Evolutionary conservation across 192 early-diverging fungal genomes (phyloP).

Genomic region (Coemansia sp.): DNA sequence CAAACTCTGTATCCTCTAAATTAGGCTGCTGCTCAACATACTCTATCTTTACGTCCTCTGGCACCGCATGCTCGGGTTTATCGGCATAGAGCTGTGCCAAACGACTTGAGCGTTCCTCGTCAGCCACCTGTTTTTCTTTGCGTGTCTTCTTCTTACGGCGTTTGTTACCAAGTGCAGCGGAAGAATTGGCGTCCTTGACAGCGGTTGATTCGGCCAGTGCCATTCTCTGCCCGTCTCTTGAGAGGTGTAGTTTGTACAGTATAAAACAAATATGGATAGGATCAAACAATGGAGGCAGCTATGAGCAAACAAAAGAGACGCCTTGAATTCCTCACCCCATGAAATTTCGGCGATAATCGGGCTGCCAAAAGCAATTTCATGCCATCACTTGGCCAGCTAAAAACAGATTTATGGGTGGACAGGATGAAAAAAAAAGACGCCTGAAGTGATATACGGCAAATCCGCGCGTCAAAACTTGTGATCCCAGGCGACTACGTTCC

Average conservation of each 20-base stretch:
- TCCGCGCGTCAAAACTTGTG: conserved; percentile 29
- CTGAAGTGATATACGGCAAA: too few relatives aligned
- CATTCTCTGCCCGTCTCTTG: too few relatives aligned
- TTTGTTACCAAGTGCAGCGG: conserved; percentile 9
- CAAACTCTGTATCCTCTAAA: conserved; percentile 18
- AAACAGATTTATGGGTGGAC: background rate
- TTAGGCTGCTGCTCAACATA: conserved; percentile 28
- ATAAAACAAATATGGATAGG: too few relatives aligned
- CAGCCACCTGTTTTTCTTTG: conserved; percentile 32
- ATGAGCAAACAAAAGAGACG: too few relatives aligned
- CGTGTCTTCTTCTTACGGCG: conserved; percentile 48
- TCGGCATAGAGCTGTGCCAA: conserved; percentile 18
- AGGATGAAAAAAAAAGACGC: background rate
- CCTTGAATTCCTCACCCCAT: too few relatives aligned
- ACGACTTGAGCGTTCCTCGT: conserved; percentile 17
- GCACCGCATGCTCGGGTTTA: conserved; percentile 4
- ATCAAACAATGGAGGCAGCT: too few relatives aligned
- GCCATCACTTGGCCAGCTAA: too few relatives aligned
- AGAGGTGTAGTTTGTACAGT: too few relatives aligned
- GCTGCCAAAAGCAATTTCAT: too few relatives aligned
- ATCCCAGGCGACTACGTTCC: conserved; percentile 35
- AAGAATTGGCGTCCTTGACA: background rate
- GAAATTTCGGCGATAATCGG: too few relatives aligned
- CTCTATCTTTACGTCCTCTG: conserved; percentile 24
- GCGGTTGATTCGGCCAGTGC: background rate